Percentiles rank a stretch among this genome's conserved stretches.
Conservation (phyloP, 2,329 filamentous ascomycete species). For the Botrytis galanthina region DNA sequence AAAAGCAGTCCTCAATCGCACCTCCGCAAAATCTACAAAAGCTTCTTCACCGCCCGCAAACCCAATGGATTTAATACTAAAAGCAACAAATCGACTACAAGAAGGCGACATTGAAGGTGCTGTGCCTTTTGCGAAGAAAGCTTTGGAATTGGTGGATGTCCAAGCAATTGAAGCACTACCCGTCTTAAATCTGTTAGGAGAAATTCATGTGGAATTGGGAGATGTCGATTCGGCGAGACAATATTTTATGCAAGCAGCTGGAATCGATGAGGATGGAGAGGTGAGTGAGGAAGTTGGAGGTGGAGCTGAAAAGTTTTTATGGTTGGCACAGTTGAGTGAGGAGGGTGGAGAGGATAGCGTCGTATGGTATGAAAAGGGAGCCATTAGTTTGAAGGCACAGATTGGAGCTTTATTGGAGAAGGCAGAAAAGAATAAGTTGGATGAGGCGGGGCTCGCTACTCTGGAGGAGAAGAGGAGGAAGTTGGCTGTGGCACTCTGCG, state of each 20-base stretch:
- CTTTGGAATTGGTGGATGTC: conserved; percentile 30
- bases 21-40: conserved; percentile 31
- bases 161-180: conserved; percentile 35
- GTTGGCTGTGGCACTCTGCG: conserved; percentile 87
- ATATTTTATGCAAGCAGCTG: conserved; percentile 70
- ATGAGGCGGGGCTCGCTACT: conserved; percentile 42
- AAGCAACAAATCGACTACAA: conserved; percentile 36
- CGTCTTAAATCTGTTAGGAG: conserved; percentile 37
- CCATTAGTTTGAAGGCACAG: conserved; percentile 67
- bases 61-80: conserved; percentile 30
- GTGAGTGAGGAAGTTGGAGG: conserved; percentile 70
- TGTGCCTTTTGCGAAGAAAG: conserved; percentile 34
- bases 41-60: conserved; percentile 29
- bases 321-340: conserved; percentile 85
- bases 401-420: conserved; percentile 61
- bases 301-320: conserved; percentile 90
- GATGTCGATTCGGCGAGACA: conserved; percentile 72
- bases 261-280: conserved; percentile 72
- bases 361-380: conserved; percentile 67
- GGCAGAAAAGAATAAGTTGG: conserved; percentile 48
- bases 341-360: conserved; percentile 66
- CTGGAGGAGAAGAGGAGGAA: conserved; percentile 74
- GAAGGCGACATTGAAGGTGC: conserved; percentile 38
- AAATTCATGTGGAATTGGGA: conserved; percentile 46
- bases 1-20: conserved; percentile 34